Conservation (phyloP, 2,329 filamentous ascomycete genomes). For the Sordariomycetes sp. region DNA sequence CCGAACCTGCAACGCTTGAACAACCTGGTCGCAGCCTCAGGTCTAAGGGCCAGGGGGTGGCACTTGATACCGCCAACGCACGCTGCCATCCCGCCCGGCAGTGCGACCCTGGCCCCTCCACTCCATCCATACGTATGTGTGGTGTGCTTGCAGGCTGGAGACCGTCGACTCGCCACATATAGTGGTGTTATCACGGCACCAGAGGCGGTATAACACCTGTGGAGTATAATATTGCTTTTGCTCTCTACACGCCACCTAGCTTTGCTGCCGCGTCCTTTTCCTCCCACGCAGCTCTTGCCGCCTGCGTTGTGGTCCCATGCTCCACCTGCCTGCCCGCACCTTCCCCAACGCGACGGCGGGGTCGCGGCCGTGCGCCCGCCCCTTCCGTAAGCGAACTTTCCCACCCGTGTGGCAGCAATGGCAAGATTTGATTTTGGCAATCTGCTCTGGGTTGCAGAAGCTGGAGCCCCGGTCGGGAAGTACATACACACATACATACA, state of each 20-base stretch:
- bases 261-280: not conserved
- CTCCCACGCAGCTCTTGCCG: not conserved
- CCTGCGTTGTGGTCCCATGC: not conserved
- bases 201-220: not conserved
- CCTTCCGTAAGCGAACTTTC: not conserved
- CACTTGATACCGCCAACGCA: not conserved
- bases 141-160: too few relatives aligned
- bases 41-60: not conserved
- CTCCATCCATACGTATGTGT: too few relatives aligned
- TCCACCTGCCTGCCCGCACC: not conserved
- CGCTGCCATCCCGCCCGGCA: not conserved
- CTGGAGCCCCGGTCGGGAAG: not conserved
- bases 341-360: not conserved
- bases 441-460: not conserved
- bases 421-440: not conserved
- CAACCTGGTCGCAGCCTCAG: not conserved
- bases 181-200: not conserved
- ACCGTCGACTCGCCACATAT: not conserved
- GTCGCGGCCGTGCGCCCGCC: not conserved
- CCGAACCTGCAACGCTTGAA: not conserved
- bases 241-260: not conserved
- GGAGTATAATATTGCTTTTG: not conserved
- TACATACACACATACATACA: too few relatives aligned
- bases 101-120: not conserved
- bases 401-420: constrained; percentile 1